Evolutionary conservation across 2,329 filamentous ascomycete species (phyloP), one percentile per base, ranked within the genome.

Genomic region (Polychaeton citri): DNA sequence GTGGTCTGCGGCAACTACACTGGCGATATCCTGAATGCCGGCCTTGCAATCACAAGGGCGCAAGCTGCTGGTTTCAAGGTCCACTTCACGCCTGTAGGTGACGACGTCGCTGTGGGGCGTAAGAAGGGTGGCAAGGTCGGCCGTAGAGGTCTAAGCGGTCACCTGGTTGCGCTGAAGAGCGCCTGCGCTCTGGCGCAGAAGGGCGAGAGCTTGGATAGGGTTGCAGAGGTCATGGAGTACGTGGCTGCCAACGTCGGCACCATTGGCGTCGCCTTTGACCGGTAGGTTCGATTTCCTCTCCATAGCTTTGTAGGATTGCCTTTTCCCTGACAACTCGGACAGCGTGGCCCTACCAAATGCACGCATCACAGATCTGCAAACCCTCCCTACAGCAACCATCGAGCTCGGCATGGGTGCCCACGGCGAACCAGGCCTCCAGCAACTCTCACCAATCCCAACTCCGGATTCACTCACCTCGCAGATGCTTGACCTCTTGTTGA

Each of bases 341-440:
- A 55, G 55, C 20, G 54, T 58, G 6, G 53, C 55, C 17, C 38
- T 58, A n/a, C 55, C 56, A 5, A 58, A 57, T 32, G 70, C 71
- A 2, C 74, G 70, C 0, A 59, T 78, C 19, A 73, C 75, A 34
- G 73, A 76, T 45, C 73, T 74, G 45, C 72, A 76, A 43, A 62
- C 57, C 12, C 61, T 76, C 2, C 59, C 55, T 7, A 51, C 57
- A 1, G 54, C 72, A 37, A 72, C 73, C 38, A 53, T 78, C 21
- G 75, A 77, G 51, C 61, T 79, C n/a, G 76, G 76, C 3, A 78
- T 75, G 16, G 76, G 76, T 0, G 74, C 74, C 10, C 76, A 81
- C 51, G 79, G 79, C 48, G 76, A 81, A 53, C 75, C 76, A 0
- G 76, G 60, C 0, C 69, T 74, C 47, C 63, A 61, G 48, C 73